These are phyloP conservation scores for Marchantia polymorpha DNA, from an alignment of 225 moss, liverwort and hornwort species.

Conservation along the genomic window DNA sequence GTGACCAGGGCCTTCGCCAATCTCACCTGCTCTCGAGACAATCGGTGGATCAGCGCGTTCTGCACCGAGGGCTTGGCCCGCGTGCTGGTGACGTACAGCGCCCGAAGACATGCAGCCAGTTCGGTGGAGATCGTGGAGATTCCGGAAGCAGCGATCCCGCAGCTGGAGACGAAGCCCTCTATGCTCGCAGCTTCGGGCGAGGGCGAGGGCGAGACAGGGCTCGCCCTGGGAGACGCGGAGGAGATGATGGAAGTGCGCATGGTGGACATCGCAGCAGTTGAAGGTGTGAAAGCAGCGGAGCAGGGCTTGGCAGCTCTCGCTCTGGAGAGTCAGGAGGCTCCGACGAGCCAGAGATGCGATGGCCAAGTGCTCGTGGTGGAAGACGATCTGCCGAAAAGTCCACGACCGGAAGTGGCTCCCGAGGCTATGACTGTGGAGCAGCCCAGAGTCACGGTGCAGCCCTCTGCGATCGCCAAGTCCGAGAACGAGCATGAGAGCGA, in stretches of 20 bases:
- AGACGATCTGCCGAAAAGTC: background rate
- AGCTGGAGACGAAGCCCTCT: background rate
- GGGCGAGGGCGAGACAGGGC: background rate
- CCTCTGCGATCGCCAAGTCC: background rate
- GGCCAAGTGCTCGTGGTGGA: background rate
- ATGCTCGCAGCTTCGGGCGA: background rate
- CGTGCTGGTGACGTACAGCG: conserved; percentile 9
- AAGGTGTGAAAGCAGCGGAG: conserved; percentile 5
- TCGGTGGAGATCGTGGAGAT: conserved; percentile 15
- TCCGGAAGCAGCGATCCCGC: background rate
- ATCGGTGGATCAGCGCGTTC: conserved; percentile 22
- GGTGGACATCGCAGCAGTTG: conserved; percentile 3
- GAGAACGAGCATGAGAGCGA: background rate
- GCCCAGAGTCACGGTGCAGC: too few species aligned
- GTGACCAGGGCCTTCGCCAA: conserved; percentile 32
- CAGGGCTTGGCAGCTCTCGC: background rate
- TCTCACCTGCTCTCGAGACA: conserved; percentile 24
- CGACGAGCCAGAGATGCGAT: background rate
- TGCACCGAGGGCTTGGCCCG: conserved; percentile 17
- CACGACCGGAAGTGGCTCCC: background rate
- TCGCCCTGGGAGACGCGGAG: background rate
- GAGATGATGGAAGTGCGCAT: conserved; percentile 13
- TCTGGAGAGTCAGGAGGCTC: too few species aligned
- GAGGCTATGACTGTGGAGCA: background rate
- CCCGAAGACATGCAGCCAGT: background rate